Evolutionary conservation across 768 basidiomycete genomes (phyloP).

Genomic region (Trametes cingulata): DNA sequence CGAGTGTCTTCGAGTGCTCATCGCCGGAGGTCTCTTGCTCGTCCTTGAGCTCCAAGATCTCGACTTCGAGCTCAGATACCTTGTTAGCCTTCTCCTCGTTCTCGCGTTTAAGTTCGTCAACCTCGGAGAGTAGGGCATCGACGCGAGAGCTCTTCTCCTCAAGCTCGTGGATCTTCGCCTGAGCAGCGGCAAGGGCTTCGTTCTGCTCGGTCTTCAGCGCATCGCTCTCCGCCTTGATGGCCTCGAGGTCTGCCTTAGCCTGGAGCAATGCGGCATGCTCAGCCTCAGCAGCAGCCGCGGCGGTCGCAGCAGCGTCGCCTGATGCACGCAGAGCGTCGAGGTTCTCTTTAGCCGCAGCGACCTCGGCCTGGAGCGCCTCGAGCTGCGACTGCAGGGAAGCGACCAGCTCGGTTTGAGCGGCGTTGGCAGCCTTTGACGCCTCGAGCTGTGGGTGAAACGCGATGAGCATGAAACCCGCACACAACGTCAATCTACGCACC

Average conservation of each 20-base stretch:
- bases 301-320: constrained; percentile 43
- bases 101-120: constrained; percentile 57
- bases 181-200: constrained; percentile 48
- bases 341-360: constrained; percentile 51
- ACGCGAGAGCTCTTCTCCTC: constrained; percentile 47
- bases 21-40: constrained; percentile 66
- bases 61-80: constrained; percentile 80
- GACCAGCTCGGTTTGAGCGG: constrained; percentile 47
- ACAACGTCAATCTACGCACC: constrained; percentile 42
- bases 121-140: constrained; percentile 47
- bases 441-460: constrained; percentile 48
- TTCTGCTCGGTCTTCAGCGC: constrained; percentile 52
- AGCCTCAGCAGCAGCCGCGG: constrained; percentile 51
- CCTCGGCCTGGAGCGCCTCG: constrained; percentile 49
- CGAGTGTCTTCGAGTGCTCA: constrained; percentile 45
- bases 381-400: constrained; percentile 52
- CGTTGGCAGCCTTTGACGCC: constrained; percentile 42
- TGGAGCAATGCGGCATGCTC: constrained; percentile 67
- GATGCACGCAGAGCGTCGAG: constrained; percentile 52
- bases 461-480: neutral
- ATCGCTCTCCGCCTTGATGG: constrained; percentile 52
- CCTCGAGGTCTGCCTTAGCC: constrained; percentile 61
- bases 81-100: constrained; percentile 71
- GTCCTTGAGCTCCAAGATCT: constrained; percentile 77
- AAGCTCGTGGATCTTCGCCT: constrained; percentile 46